Evolutionary conservation across 108 stramenopile species (phyloP).

Genomic region (Skeletonema tropicum): DNA sequence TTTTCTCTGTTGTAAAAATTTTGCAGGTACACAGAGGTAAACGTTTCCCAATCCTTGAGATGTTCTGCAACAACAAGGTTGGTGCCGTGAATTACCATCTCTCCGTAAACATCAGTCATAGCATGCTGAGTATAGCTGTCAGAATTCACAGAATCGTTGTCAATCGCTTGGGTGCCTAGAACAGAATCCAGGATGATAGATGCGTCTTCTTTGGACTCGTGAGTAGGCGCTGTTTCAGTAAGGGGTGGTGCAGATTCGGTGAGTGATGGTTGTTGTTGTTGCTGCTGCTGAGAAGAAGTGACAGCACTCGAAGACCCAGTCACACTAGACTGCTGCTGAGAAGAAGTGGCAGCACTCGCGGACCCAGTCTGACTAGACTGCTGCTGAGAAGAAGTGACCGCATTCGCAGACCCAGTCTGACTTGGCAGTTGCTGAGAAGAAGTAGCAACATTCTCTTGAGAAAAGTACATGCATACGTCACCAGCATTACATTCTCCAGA

Average conservation of each 20-base stretch:
- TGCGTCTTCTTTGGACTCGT: not conserved
- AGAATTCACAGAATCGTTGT: not conserved
- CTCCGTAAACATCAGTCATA: constrained; percentile 6
- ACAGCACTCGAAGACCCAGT: no score
- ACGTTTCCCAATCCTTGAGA: constrained; percentile 31
- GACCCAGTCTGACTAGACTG: constrained; percentile 12
- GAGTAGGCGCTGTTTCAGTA: not conserved
- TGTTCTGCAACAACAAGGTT: constrained; percentile 10
- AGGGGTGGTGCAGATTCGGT: constrained; percentile 7
- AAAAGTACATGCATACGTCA: constrained; percentile 33
- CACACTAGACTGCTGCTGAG: not conserved
- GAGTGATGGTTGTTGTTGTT: not conserved
- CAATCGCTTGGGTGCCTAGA: not conserved
- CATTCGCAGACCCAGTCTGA: constrained; percentile 4
- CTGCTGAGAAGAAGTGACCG: not conserved
- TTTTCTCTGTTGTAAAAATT: constrained; percentile 22
- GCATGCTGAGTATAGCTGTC: constrained; percentile 21
- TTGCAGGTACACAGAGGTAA: constrained; percentile 31
- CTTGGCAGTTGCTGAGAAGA: constrained; percentile 1
- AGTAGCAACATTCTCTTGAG: not conserved
- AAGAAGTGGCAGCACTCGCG: not conserved
- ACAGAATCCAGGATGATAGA: not conserved
- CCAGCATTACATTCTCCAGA: constrained; percentile 20
- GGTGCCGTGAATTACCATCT: not conserved
- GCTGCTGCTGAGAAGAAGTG: no score